These are phyloP conservation scores for Neoscytalidium dimidiatum DNA, from an alignment of 2,329 filamentous ascomycete genomes.

Conservation along the genomic window DNA sequence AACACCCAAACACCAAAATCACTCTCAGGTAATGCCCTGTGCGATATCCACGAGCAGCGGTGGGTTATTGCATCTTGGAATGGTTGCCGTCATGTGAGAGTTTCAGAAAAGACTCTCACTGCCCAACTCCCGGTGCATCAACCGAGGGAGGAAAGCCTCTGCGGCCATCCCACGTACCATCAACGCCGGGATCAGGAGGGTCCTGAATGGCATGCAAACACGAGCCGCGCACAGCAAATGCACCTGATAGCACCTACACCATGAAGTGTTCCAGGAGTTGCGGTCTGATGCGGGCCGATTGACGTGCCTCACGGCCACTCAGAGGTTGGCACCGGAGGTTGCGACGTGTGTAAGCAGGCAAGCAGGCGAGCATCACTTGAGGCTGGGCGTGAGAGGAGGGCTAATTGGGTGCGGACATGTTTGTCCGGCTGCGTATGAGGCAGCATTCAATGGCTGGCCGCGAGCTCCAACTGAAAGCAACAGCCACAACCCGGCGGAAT, in stretches of 20 bases:
- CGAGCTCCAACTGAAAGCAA: not conserved
- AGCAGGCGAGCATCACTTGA: not conserved
- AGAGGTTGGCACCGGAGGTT: not conserved
- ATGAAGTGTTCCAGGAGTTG: slow-evolving; percentile 9
- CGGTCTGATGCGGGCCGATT: slow-evolving; percentile 1
- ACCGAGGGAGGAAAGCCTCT: slow-evolving; percentile 2
- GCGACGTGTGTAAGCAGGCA: not conserved
- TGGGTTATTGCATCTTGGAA: not conserved
- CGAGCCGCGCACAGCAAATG: not conserved
- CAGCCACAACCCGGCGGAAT: not conserved
- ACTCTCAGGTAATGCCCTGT: not conserved
- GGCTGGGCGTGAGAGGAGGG: not conserved
- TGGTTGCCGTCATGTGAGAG: not conserved
- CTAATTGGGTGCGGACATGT: not conserved
- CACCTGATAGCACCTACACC: not conserved
- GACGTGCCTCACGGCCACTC: not conserved
- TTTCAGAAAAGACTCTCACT: not conserved
- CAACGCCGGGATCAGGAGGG: not conserved
- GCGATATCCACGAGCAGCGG: not conserved
- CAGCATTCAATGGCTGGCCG: not conserved
- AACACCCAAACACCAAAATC: not conserved
- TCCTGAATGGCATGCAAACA: not conserved
- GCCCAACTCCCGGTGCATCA: not conserved
- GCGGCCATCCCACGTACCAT: not conserved
- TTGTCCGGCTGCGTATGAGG: not conserved